A percentile compares a stretch with the other conserved stretches of the same genome.
phyloP scores from a whole-genome alignment of 345 rosid species.

The Aquilaria yunnanensis region DNA sequence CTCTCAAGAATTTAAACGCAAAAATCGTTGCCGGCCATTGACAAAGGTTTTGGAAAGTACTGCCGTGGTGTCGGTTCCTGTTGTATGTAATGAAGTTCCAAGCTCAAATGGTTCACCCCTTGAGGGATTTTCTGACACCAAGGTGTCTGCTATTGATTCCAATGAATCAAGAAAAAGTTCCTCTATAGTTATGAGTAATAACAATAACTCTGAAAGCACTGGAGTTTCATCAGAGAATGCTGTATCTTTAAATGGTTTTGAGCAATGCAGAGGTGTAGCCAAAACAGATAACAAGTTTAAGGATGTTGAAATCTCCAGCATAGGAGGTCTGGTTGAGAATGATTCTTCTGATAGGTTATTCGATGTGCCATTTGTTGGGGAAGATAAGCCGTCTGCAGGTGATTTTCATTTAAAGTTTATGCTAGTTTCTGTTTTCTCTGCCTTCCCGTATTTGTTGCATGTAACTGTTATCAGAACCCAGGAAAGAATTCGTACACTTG shows the following conservation, averaged over 20 bases:
- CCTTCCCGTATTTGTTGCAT: no score
- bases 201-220: conserved; percentile 48
- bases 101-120: conserved; percentile 41
- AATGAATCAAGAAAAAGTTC: conserved; percentile 54
- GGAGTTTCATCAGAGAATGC: conserved; percentile 52
- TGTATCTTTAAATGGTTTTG: conserved; percentile 25
- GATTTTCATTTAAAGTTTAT: no score
- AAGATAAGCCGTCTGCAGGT: conserved; percentile 66
- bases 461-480: no score
- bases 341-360: conserved; percentile 49
- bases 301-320: conserved; percentile 35
- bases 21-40: conserved; percentile 71
- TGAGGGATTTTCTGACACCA: conserved; percentile 49
- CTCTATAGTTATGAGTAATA: conserved; percentile 39
- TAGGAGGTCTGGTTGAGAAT: conserved; percentile 35
- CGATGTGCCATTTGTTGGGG: conserved; percentile 81
- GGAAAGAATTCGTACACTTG: no score
- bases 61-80: conserved; percentile 71
- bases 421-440: no score
- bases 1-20: conserved; percentile 61
- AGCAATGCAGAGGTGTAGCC: no score
- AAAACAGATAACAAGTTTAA: no score
- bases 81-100: conserved; percentile 57
- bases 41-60: conserved; percentile 91
- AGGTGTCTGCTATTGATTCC: conserved; percentile 43